Evolutionary conservation across 352 stramenopile species (phyloP).

Genomic region (Plasmopara viticola): DNA sequence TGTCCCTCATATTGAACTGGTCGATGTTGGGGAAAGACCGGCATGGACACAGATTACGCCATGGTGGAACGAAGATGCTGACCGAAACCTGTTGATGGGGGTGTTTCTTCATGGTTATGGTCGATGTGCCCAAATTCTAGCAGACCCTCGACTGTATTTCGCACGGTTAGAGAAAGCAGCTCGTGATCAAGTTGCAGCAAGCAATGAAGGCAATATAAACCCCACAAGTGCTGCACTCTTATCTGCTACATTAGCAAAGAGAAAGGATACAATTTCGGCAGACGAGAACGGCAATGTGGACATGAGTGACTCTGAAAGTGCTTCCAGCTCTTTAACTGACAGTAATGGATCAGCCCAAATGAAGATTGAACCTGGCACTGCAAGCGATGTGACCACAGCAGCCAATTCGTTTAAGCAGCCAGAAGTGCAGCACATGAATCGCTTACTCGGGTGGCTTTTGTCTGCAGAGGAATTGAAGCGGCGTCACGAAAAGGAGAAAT

Average conservation of each 20-base stretch:
- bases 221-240: conserved; percentile 1
- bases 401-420: conserved; percentile 73
- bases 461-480: conserved; percentile 82
- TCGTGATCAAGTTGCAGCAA: conserved; percentile 21
- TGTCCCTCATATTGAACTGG: conserved; percentile 49
- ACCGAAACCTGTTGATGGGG: conserved; percentile 71
- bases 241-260: conserved; percentile 12
- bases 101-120: conserved; percentile 85
- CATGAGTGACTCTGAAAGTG: conserved; percentile 50
- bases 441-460: conserved; percentile 77
- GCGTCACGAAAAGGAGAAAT: conserved; percentile 68
- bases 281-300: conserved; percentile 19
- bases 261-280: conserved; percentile 4
- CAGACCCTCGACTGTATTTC: conserved; percentile 70
- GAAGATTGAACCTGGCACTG: conserved; percentile 19
- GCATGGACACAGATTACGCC: conserved; percentile 76
- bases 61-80: conserved; percentile 80
- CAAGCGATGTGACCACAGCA: conserved; percentile 5
- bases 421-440: conserved; percentile 87
- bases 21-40: conserved; percentile 67
- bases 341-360: conserved; percentile 24
- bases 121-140: conserved; percentile 75
- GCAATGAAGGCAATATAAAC: conserved; percentile 3
- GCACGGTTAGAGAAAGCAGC: conserved; percentile 50
- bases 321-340: conserved; percentile 30